Percentiles rank a stretch among this genome's conserved stretches.
Evolutionary conservation across 73 alveolate genomes (phyloP).

Genomic region (Tetrahymena elliotti): DNA sequence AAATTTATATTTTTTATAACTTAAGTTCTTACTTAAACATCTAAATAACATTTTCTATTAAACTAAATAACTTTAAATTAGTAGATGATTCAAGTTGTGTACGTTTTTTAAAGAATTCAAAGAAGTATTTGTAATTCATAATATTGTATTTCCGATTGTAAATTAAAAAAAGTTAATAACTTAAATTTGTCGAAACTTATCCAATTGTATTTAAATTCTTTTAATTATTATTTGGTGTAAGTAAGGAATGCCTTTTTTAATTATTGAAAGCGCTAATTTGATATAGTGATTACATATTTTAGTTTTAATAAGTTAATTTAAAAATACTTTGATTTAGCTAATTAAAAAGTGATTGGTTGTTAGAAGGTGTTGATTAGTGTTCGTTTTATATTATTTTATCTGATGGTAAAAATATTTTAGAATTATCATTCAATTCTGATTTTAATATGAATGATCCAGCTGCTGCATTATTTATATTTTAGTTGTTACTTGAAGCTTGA

Average conservation of each 20-base stretch:
- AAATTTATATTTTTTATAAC: neutral
- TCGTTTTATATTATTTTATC: neutral
- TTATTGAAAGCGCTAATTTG: neutral
- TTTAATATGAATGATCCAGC: neutral
- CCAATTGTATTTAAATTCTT: no score
- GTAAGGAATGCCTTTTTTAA: neutral
- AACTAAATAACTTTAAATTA: neutral
- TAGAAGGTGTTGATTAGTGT: neutral
- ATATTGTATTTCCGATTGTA: neutral
- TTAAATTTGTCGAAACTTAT: neutral
- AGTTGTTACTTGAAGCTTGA: neutral
- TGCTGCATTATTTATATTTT: neutral
- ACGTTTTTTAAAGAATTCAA: neutral
- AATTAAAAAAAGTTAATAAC: neutral
- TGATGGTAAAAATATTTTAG: neutral
- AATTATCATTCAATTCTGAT: neutral
- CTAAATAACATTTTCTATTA: neutral
- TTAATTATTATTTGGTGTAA: neutral
- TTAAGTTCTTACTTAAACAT: neutral
- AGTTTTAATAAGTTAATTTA: neutral
- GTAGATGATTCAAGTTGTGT: neutral
- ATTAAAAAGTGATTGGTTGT: neutral
- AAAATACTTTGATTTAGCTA: neutral
- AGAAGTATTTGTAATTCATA: neutral
- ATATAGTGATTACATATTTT: neutral